These are phyloP conservation scores for Fusarium penzigii DNA, from an alignment of 2,329 filamentous ascomycete genomes.

Conservation along the genomic window DNA sequence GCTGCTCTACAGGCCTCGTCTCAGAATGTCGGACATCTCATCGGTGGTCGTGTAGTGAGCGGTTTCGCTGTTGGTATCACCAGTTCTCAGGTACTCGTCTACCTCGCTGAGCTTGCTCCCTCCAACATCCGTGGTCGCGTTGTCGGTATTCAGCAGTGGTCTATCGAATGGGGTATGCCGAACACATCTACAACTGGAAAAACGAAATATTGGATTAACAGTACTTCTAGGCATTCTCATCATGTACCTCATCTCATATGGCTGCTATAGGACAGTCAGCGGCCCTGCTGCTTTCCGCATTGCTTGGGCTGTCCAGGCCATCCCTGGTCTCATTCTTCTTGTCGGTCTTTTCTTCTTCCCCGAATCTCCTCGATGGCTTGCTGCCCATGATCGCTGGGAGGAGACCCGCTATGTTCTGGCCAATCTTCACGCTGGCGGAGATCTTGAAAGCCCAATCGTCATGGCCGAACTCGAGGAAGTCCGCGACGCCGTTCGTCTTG, in stretches of 20 bases:
- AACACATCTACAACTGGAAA: fast-evolving
- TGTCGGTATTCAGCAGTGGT: constrained; percentile 72
- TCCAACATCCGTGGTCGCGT: constrained; percentile 60
- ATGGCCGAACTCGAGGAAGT: constrained; percentile 60
- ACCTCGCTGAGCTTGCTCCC: constrained; percentile 66
- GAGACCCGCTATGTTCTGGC: constrained; percentile 55
- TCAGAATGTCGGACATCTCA: constrained; percentile 56
- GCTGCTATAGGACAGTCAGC: constrained; percentile 54
- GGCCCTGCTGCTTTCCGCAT: constrained; percentile 61
- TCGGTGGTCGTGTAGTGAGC: constrained; percentile 60
- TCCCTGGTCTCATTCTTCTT: constrained; percentile 60
- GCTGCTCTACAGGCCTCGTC: constrained; percentile 60
- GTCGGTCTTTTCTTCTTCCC: constrained; percentile 60
- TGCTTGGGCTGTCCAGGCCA: constrained; percentile 65
- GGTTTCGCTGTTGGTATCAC: constrained; percentile 67
- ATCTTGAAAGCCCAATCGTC: constrained; percentile 55
- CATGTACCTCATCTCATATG: constrained; percentile 70
- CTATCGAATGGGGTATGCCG: constrained; percentile 59
- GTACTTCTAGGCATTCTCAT: constrained; percentile 58
- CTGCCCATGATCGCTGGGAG: constrained; percentile 61
- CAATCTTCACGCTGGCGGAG: constrained; percentile 56
- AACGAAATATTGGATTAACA: not conserved
- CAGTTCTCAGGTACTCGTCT: constrained; percentile 68
- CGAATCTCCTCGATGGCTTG: constrained; percentile 64
- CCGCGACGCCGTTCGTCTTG: constrained; percentile 40